Conservation (phyloP, 2,329 filamentous ascomycete genomes). For the Trichoderma arundinaceum region DNA sequence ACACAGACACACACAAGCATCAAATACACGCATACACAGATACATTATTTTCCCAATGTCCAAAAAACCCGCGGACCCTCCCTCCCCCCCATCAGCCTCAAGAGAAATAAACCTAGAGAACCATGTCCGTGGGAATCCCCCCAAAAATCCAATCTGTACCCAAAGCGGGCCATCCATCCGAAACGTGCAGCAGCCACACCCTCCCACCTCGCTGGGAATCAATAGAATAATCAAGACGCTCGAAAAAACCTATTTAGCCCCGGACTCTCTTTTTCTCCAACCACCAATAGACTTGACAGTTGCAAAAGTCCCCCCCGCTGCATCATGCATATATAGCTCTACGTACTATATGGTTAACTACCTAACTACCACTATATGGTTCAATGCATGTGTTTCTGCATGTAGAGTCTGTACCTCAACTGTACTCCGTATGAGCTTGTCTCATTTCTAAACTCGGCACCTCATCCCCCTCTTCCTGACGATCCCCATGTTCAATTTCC, state of each 20-base stretch:
- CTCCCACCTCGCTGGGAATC: neutral
- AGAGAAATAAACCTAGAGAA: neutral
- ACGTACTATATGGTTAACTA: neutral
- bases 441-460: too few species aligned
- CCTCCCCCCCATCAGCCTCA: neutral
- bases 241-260: neutral
- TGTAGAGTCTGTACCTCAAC: too few species aligned
- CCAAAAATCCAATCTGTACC: too few species aligned
- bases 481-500: too few species aligned
- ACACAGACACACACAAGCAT: too few species aligned
- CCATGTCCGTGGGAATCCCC: constrained; percentile 1
- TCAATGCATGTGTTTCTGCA: neutral
- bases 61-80: constrained; percentile 3
- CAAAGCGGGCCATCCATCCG: neutral
- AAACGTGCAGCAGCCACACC: constrained; percentile 11
- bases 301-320: neutral
- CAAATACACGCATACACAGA: neutral
- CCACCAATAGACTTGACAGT: neutral
- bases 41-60: neutral
- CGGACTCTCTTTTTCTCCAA: neutral
- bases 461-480: too few species aligned
- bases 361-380: neutral
- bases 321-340: neutral
- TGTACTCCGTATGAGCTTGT: too few species aligned
- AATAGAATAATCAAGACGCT: neutral